Base-by-base conservation (phyloP, 2,329 filamentous ascomycete genomes). In the Trichoderma arundinaceum region DNA sequence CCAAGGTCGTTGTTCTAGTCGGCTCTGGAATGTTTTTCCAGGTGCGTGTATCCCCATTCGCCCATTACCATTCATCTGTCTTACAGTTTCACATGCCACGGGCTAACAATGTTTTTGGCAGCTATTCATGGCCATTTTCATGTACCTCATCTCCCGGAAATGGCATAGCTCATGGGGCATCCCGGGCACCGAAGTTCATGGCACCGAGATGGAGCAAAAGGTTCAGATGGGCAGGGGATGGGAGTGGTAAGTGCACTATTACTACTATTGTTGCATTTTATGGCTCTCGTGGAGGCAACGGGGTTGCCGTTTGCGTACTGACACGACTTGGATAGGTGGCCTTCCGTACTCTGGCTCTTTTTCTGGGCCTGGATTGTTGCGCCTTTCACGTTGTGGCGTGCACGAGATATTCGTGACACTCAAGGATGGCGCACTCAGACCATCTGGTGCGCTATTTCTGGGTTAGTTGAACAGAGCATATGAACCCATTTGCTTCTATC, bases 341-440 rank as follows among this genome's bases (percentile, higher is more conserved):
- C 85, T 2, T 85, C 83, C 0, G 80, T 86, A 43, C 75, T 87
- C 28, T 89, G 86, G 86, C 87, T 88, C 69, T 79, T 87, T 51
- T 74, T 85, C 66, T 89, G 86, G 86, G 80, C 85, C 5, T 88
- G 84, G 82, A 71, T 86, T 28, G 82, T 85, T 64, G 86, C 87
- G 2, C 86, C 87, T 1, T 78, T 82, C 67, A 77, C 88, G 58
- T 78, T 90, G 2, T 89, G 84, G 81, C 81, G 83, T 69, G 84
- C 87, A 46, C 81, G 87, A 35, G 77, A 81, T n/a, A 87, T 90
- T 67, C 80, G 80, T 35, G 88, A 90, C 70, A 87, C 86, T 1
- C 84, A 88, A 68, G 84, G 87, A 57, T 90, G 88, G 88, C 81
- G 87, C 7, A 71, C 83, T 2, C 87, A 90, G 72, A 90, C 87